Evolutionary conservation across 805 yeast genomes (phyloP), one percentile per base, ranked within the genome.

Genomic region (Ogataea paraovalis): DNA sequence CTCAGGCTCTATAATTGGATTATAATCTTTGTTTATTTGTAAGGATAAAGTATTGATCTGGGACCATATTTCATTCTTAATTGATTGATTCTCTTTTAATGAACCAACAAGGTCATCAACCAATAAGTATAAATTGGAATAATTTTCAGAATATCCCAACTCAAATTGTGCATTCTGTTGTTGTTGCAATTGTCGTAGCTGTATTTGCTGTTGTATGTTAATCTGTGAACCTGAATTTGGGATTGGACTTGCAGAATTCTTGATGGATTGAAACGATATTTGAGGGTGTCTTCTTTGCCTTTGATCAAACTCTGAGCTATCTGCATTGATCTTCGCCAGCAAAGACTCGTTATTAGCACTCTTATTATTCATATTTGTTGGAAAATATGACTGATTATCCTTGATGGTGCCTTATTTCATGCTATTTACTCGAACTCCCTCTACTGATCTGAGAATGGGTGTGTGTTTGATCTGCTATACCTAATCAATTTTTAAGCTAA

Each of bases 31-130:
- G 20, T 39, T 40, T 18, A 53, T 21, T 1, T 42, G 38, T 27
- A 39, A 12, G 2, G 64, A 59, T 3, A 61, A 28, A 9, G 36
- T 32, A n/a, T 53, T 58, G 2, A 60, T 34, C 20, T 58, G 55
- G 2, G 43, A 22, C 69, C 69, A 65, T 4, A 65, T 59, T 9
- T 54, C 56, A 6, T 47, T 42, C 36, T 63, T 65, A 16, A 64
- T 42, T 22, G 38, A 23, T 27, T 46, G 46, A 40, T 61, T 65
- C 22, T 58, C 56, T 4, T 22, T 10, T 21, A 63, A 38, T 2
- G 58, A 49, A 3, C 38, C 33, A 4, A 50, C 22, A 21, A 65
- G 42, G 33, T 56, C 61, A 42, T 62, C 64, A 8, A 61, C 45
- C 6, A 64, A 41, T 12, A 49, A 47, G 23, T 45, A 50, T n/a